Base-by-base conservation (phyloP, 306 rosid genomes). In the Amphicarpaea edgeworthii region DNA sequence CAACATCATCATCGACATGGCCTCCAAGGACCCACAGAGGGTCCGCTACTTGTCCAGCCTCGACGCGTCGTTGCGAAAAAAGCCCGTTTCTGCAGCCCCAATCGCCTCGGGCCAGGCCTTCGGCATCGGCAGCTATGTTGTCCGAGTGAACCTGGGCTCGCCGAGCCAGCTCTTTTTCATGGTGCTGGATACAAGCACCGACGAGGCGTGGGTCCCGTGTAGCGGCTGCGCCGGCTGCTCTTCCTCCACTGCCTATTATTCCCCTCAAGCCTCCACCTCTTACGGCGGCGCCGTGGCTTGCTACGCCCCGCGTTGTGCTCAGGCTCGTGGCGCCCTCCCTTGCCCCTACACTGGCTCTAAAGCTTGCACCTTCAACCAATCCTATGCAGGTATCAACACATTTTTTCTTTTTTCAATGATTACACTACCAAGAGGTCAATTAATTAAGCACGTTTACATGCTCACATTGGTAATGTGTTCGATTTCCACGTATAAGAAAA, bases 141-240 rank as follows among this genome's bases (percentile, higher is more conserved):
- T 92, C 70, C 87, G 89, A 76, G 83, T 70, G 69, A 82, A 76
- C 26, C 23, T 92, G 0, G 96, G 93, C 26, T 81, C 87, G 0
- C 97, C 97, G 12, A 86, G 83, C 37, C 96, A 90, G 69, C 62
- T 61, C 41, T 59, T 92, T 82, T 83, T 76, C 76, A 86, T 90
- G 92, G 96, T 90, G 63, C 70, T 92, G 0, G 96, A 92, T 82
- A 64, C 70, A 17, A 64, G 70, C 70, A 64, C 70, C n/a, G 70
- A 64, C 2, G 70, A 64, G 50, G 70, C 97, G 0, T 92, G 96
- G 97, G 91, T 85, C 28, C 93, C 97, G 0, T 92, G 96, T 20
- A 17, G 61, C 45, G 79, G 88, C 70, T 64, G 70, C 50, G 10
- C 10, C 3, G 88, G 89, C 1, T 86, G 93, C 77, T 15, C 51